A percentile compares a stretch with the other conserved stretches of the same genome.
Conservation (phyloP, 257 asterid genomes). For the Sherardia arvensis region DNA sequence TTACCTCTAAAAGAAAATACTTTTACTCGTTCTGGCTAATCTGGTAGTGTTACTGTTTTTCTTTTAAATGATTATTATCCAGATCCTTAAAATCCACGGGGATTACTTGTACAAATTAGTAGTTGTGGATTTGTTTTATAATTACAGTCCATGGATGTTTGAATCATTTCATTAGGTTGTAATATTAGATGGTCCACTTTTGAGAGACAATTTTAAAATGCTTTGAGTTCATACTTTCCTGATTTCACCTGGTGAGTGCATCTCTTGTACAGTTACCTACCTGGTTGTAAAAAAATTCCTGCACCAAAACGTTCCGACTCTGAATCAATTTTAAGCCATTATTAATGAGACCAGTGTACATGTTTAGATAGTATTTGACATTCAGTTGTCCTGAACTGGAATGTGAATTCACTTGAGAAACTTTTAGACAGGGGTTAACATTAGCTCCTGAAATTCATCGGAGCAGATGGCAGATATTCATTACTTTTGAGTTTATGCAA, state of each 20-base stretch:
- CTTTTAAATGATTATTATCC: not conserved
- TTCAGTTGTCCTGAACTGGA: not conserved
- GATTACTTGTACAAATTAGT: not conserved
- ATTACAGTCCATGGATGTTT: not conserved
- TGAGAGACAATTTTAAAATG: not conserved
- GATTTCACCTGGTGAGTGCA: not conserved
- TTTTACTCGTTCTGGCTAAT: not conserved
- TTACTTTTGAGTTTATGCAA: not conserved
- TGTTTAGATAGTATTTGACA: not conserved
- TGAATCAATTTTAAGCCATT: not conserved
- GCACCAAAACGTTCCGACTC: not conserved
- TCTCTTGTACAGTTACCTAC: not conserved
- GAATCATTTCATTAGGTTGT: not conserved
- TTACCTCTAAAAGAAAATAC: not conserved
- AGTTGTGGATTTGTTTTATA: too few relatives aligned
- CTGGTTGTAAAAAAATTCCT: not conserved
- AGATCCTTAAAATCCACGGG: too few relatives aligned
- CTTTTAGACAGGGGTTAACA: not conserved
- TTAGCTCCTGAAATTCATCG: not conserved
- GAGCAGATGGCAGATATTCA: not conserved
- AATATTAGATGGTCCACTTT: not conserved
- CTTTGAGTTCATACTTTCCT: not conserved
- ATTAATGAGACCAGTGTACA: not conserved
- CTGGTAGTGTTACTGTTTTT: not conserved
- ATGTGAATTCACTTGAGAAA: not conserved